Base-by-base conservation (phyloP, 2,329 filamentous ascomycete species). In the Orbilia brochopaga region DNA sequence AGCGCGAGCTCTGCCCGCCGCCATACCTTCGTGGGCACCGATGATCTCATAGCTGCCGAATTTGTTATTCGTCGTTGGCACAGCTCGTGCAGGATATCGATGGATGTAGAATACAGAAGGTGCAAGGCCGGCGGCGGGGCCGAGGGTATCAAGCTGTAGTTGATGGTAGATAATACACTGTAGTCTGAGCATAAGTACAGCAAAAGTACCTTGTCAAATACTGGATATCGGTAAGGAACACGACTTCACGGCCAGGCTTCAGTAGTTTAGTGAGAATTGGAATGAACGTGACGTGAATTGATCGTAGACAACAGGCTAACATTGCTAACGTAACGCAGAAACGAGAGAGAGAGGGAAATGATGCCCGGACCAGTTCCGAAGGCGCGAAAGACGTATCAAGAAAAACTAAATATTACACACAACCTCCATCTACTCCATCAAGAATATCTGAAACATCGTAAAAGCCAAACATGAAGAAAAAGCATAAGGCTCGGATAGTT, bases 361-460 rank as follows among this genome's bases (percentile, higher is more conserved):
- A 54, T 54, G 24, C n/a, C 35, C 7, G 37, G 23, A 44, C 37
- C 51, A 15, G 35, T 48, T 15, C 54, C 2, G 35, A 52, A 51
- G 37, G 24, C 27, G 4, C 27, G 27, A 40, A 32, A 61, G 44
- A 42, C 37, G 42, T 15, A 42, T 30, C 10, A 19, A 7, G 24
- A n/a, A 3, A 50, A 2, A 35, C 46, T 27, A 66, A 66, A 48
- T 62, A 64, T 40, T 64, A 59, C 32, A 70, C 56, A 60, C 66
- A 70, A 60, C 59, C 66, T 58, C 55, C 48, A 50, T 60, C 59
- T 70, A 64, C 66, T 64, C 66, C 66, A 30, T 60, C 53, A n/a
- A 48, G 50, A 52, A 70, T 69, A n/a, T 51, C 27, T 57, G 54
- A 42, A 62, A 32, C 32, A 52, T 44, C 21, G 24, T 7, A 24